Conservation (phyloP, 352 stramenopile species). For the Pythium pyrilobum region DNA sequence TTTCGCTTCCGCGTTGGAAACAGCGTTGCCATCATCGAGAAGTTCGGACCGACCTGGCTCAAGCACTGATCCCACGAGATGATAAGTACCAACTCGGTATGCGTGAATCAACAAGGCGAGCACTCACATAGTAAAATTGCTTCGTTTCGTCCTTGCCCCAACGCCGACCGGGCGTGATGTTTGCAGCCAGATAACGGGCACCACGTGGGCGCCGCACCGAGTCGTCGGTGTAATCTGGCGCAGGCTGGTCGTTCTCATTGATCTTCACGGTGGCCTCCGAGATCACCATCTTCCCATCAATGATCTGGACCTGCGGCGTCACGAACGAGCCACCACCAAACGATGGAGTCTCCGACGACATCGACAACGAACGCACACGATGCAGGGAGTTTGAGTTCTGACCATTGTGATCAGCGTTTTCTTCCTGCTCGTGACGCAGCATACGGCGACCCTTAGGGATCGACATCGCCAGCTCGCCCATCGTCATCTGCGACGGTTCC, state of each 20-base stretch:
- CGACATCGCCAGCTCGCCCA: constrained; percentile 74
- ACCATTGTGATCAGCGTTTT: constrained; percentile 34
- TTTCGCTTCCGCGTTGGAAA: constrained; percentile 79
- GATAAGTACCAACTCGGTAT: not conserved
- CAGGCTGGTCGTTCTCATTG: constrained; percentile 26
- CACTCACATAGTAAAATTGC: constrained; percentile 81
- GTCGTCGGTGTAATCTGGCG: constrained; percentile 26
- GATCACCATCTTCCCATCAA: constrained; percentile 85
- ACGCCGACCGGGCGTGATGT: constrained; percentile 42
- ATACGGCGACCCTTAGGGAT: constrained; percentile 58
- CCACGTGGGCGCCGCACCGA: constrained; percentile 28
- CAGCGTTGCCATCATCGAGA: constrained; percentile 83
- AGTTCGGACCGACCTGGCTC: constrained; percentile 80
- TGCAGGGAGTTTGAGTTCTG: constrained; percentile 27
- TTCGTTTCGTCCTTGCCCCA: constrained; percentile 84
- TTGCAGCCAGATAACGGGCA: constrained; percentile 34
- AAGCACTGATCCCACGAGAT: constrained; percentile 38
- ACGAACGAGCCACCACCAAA: constrained; percentile 66
- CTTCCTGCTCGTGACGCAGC: constrained; percentile 58
- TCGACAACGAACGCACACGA: constrained; percentile 47
- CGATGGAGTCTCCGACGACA: constrained; percentile 57
- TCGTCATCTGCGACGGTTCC: constrained; percentile 77
- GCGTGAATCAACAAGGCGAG: not conserved
- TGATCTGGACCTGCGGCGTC: constrained; percentile 74
- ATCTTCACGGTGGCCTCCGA: constrained; percentile 64